Evolutionary conservation across 106 monocot species (phyloP).

Genomic region (Dendrobium catenatum): DNA sequence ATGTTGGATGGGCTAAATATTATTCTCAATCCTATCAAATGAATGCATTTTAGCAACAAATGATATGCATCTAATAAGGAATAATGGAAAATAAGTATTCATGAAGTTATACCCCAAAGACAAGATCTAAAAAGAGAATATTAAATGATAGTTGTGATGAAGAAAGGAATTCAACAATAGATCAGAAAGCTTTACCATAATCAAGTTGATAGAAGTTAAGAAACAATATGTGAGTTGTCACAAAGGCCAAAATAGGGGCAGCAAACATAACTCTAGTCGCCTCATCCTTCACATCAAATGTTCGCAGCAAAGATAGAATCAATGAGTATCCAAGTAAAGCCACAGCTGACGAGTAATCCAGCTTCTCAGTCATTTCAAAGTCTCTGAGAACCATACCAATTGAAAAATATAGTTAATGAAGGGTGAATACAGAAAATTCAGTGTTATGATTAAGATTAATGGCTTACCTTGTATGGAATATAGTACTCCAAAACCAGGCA

Average conservation of each 20-base stretch:
- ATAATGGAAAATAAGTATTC: too few species aligned
- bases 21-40: too few species aligned
- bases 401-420: neutral
- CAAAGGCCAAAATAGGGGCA: constrained; percentile 82
- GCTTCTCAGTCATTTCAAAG: constrained; percentile 79
- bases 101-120: too few species aligned
- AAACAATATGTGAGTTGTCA: constrained; percentile 87
- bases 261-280: constrained; percentile 89
- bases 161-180: neutral
- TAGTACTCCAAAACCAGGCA: constrained; percentile 95
- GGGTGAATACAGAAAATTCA: neutral
- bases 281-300: constrained; percentile 78
- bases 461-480: constrained; percentile 78
- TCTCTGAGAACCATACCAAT: constrained; percentile 35
- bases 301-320: constrained; percentile 65
- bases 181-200: constrained; percentile 54
- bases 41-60: too few species aligned
- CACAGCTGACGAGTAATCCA: constrained; percentile 94
- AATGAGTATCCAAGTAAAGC: constrained; percentile 85
- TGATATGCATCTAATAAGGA: too few species aligned
- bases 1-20: too few species aligned
- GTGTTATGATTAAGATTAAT: neutral
- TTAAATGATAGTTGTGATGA: neutral
- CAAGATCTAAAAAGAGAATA: neutral
- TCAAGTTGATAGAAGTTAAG: constrained; percentile 91